Base-by-base conservation (phyloP, 2,329 filamentous ascomycete genomes). In the Lecanoromycetidae sp. region DNA sequence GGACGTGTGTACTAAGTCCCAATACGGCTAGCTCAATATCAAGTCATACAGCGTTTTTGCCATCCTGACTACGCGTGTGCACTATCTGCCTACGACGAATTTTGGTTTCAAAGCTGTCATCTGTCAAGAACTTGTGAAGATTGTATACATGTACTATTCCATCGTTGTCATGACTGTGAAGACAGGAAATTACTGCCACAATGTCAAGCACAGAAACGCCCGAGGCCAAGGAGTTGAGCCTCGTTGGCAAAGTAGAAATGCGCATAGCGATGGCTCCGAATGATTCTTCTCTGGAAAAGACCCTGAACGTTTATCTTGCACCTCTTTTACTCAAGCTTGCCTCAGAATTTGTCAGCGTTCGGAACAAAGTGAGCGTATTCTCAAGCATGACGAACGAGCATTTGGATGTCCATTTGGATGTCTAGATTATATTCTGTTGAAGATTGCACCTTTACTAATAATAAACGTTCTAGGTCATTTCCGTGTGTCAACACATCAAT, bases 231-330 rank as follows among this genome's bases (percentile, higher is more conserved):
- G 87, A 94, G 73, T 72, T 94, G 55, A 77, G 79, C 55, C 76
- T 95, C 52, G 77, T 94, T 44, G 84, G 84, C 58, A 90, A 85
- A 60, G 82, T 94, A 37, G 87, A 93, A 63, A 78, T 91, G 60
- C 77, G 81, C 54, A 91, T 95, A 58, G 82, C 78, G 23, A 77
- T 90, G 44, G 83, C 88, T 23, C 84, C 87, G 56, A 81, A 87
- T 43, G 90, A 95, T 61, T 72, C 78, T 53, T 93, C 90, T 66
- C 76, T 98, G 1, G 79, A 90, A 61, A 68, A 79, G 20, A 71
- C 91, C 13, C 72, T 98, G 15, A 79, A 83, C 58, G 80, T 76
- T 34, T 95, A 90, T 60, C 71, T 98, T 22, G 70, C 84, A 3
- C 83, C 90, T 0, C 67, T 96, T 9, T 74, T 98, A 2, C 72